phyloP scores from a whole-genome alignment of 1,284 basidiomycete species.

The Fomitopsis betulina region DNA sequence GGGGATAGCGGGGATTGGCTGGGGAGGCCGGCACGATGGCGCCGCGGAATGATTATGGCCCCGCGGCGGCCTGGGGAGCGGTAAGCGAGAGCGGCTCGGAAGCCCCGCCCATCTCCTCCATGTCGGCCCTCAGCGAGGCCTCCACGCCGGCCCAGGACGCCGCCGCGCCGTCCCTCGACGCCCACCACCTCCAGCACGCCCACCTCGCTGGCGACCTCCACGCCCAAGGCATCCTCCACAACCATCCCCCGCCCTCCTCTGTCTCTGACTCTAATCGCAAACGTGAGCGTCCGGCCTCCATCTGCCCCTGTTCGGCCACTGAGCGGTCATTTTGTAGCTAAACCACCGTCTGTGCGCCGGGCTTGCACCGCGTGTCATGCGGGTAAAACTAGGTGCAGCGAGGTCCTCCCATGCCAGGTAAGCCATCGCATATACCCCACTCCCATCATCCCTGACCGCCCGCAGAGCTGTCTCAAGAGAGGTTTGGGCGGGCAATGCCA shows the following conservation, averaged over 20 bases:
- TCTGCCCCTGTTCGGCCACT: slow-evolving; percentile 13
- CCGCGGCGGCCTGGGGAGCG: slow-evolving; percentile 34
- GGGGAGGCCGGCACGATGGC: neutral
- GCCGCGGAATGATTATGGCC: slow-evolving; percentile 34
- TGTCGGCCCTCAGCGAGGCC: slow-evolving; percentile 68
- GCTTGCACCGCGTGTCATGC: slow-evolving; percentile 76
- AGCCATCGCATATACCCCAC: slow-evolving; percentile 15
- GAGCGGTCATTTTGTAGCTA: slow-evolving; percentile 40
- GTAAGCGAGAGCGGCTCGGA: slow-evolving; percentile 45
- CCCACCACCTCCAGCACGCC: slow-evolving; percentile 57
- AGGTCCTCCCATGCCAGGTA: slow-evolving; percentile 74
- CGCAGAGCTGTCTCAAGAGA: slow-evolving; percentile 71
- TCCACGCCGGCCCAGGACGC: slow-evolving; percentile 57
- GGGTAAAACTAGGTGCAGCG: slow-evolving; percentile 76
- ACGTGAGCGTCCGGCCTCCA: slow-evolving; percentile 29
- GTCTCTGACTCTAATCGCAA: slow-evolving; percentile 38
- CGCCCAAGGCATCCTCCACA: slow-evolving; percentile 26
- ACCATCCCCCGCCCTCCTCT: slow-evolving; percentile 18
- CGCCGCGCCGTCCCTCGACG: slow-evolving; percentile 46
- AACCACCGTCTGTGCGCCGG: slow-evolving; percentile 71
- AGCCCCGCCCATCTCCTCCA: slow-evolving; percentile 47
- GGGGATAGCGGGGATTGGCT: neutral
- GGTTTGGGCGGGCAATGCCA: slow-evolving; percentile 62
- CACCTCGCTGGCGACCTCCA: slow-evolving; percentile 39
- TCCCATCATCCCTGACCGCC: slow-evolving; percentile 8